phyloP scores from a whole-genome alignment of 2,329 filamentous ascomycete species.

The Paecilomyces dactylethromorphus region DNA sequence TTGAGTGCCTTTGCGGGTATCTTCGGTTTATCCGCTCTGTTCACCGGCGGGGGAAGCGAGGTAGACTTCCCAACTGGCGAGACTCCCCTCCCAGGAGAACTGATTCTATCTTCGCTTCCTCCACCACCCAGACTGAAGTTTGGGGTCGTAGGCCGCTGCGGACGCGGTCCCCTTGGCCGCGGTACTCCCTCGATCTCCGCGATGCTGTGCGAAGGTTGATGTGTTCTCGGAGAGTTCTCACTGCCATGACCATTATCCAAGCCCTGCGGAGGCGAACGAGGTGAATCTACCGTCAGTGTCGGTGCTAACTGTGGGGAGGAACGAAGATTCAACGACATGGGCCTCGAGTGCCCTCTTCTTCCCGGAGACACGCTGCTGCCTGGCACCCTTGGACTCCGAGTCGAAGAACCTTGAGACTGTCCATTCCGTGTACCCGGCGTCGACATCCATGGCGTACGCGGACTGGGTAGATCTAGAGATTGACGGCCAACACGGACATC shows the following conservation, averaged over 20 bases:
- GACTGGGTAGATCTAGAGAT: constrained; percentile 37
- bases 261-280: constrained; percentile 33
- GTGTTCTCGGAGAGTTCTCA: constrained; percentile 58
- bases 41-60: constrained; percentile 64
- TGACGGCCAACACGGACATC: constrained; percentile 25
- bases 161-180: neutral
- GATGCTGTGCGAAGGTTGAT: neutral
- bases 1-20: constrained; percentile 46
- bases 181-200: neutral
- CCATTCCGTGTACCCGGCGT: constrained; percentile 14
- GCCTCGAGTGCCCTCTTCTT: constrained; percentile 55
- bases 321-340: constrained; percentile 38
- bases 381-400: constrained; percentile 14
- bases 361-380: constrained; percentile 40
- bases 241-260: constrained; percentile 42
- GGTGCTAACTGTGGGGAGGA: constrained; percentile 36
- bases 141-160: constrained; percentile 23
- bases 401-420: constrained; percentile 13
- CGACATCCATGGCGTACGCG: constrained; percentile 31
- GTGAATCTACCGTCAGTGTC: constrained; percentile 37
- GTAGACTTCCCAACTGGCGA: constrained; percentile 22
- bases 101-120: constrained; percentile 2
- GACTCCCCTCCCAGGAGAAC: constrained; percentile 9
- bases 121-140: constrained; percentile 17
- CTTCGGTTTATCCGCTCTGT: constrained; percentile 72